Evolutionary conservation across 2,329 filamentous ascomycete genomes (phyloP).

Genomic region (Huntiella savannae): DNA sequence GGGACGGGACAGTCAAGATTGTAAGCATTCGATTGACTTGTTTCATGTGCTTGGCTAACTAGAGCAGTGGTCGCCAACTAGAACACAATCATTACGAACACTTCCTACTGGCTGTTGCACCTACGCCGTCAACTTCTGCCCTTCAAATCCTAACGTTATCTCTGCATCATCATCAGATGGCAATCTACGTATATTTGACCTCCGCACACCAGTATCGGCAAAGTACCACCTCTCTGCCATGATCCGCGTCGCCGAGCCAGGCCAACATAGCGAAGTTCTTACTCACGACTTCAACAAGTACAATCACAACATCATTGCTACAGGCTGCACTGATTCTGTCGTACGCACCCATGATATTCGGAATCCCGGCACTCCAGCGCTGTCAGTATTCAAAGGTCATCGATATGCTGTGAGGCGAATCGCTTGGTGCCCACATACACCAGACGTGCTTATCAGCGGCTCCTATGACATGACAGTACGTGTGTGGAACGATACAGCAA

Average conservation of each 20-base stretch:
- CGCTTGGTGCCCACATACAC: conserved; percentile 86
- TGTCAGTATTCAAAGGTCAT: conserved; percentile 62
- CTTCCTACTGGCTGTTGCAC: conserved; percentile 86
- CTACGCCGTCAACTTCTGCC: conserved; percentile 80
- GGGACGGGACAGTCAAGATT: conserved; percentile 92
- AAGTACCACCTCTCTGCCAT: conserved; percentile 71
- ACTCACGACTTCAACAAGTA: conserved; percentile 99
- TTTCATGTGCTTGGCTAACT: not conserved
- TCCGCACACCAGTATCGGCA: conserved; percentile 67
- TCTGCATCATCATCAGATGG: conserved; percentile 81
- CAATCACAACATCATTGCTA: conserved; percentile 63
- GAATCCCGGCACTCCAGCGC: conserved; percentile 50
- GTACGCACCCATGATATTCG: conserved; percentile 85
- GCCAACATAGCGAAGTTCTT: conserved; percentile 59
- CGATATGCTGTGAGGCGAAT: conserved; percentile 76
- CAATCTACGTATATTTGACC: conserved; percentile 76
- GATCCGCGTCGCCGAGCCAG: conserved; percentile 45
- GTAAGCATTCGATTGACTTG: conserved; percentile 21
- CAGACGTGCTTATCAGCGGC: conserved; percentile 67
- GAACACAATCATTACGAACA: conserved; percentile 57
- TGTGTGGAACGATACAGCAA: conserved; percentile 58
- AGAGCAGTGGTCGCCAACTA: conserved; percentile 61
- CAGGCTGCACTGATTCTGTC: conserved; percentile 70
- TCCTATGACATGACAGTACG: conserved; percentile 98
- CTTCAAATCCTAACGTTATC: conserved; percentile 67